Conservation (phyloP, 1,284 basidiomycete species). For the Neolentinus lepideus region DNA sequence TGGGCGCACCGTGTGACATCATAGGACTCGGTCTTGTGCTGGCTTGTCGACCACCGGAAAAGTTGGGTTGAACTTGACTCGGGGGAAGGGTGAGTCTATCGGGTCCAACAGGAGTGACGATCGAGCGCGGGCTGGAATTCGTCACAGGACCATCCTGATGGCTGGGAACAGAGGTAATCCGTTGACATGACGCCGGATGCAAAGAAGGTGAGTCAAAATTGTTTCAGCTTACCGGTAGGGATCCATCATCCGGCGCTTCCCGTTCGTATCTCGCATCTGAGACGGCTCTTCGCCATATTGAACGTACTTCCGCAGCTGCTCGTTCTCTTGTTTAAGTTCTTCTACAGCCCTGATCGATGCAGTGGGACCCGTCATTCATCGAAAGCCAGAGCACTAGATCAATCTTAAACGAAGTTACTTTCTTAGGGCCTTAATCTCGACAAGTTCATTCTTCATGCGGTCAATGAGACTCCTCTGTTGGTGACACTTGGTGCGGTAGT, state of each 20-base stretch:
- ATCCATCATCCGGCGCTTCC: slow-evolving; percentile 54
- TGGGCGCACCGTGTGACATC: slow-evolving; percentile 9
- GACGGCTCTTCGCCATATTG: slow-evolving; percentile 26
- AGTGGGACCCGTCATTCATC: neutral
- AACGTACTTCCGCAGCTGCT: slow-evolving; percentile 33
- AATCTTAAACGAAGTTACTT: slow-evolving; percentile 32
- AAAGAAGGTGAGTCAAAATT: neutral
- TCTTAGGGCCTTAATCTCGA: slow-evolving; percentile 41
- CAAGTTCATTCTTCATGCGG: slow-evolving; percentile 27
- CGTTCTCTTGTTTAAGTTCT: slow-evolving; percentile 41
- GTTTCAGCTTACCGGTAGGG: slow-evolving; percentile 33
- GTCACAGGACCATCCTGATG: slow-evolving; percentile 25
- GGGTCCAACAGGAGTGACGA: slow-evolving; percentile 42
- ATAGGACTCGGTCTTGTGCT: slow-evolving; percentile 12
- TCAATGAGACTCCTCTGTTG: slow-evolving; percentile 47
- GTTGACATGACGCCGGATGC: neutral
- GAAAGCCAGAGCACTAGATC: neutral
- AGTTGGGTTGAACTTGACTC: slow-evolving; percentile 37
- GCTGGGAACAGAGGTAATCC: slow-evolving; percentile 7
- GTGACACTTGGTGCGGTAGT: slow-evolving; percentile 46
- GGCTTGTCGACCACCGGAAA: slow-evolving; percentile 28
- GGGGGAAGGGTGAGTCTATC: slow-evolving; percentile 53
- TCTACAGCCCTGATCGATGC: slow-evolving; percentile 40
- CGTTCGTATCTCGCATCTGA: slow-evolving; percentile 39
- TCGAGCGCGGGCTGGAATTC: slow-evolving; percentile 50